phyloP scores from a whole-genome alignment of 1,284 basidiomycete genomes.

The Microbotryum intermedium region DNA sequence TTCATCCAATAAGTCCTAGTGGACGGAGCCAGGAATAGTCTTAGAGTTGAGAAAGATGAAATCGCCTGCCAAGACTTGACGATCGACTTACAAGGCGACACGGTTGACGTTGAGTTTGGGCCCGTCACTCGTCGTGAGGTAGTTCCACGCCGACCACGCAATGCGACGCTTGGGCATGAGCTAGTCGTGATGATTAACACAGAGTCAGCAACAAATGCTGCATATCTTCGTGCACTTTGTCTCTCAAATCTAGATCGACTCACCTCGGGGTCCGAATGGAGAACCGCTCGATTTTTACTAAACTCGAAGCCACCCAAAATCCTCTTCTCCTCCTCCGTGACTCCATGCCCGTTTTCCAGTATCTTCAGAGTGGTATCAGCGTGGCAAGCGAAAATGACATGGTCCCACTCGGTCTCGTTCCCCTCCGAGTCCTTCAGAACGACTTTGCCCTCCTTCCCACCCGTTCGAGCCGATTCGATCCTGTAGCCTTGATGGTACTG shows the following conservation, averaged over 20 bases:
- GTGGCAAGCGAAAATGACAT: constrained; percentile 69
- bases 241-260: too few species aligned
- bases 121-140: constrained; percentile 50
- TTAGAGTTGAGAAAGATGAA: constrained; percentile 4
- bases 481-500: constrained; percentile 52
- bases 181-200: constrained; percentile 38
- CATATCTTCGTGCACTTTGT: background rate
- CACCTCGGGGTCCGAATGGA: constrained; percentile 58
- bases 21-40: constrained; percentile 11
- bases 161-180: constrained; percentile 55
- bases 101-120: constrained; percentile 50
- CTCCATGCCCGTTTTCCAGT: constrained; percentile 49
- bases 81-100: constrained; percentile 53
- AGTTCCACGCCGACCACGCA: constrained; percentile 67
- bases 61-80: background rate
- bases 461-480: constrained; percentile 19
- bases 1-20: constrained; percentile 61
- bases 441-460: constrained; percentile 37
- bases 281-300: constrained; percentile 59
- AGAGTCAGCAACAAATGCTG: constrained; percentile 6
- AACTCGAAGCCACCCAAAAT: constrained; percentile 57
- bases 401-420: constrained; percentile 51
- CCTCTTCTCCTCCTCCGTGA: constrained; percentile 51
- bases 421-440: constrained; percentile 46
- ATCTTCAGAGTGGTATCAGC: constrained; percentile 59